Evolutionary conservation across 805 yeast genomes (phyloP).

Genomic region (Starmerella floricola): DNA sequence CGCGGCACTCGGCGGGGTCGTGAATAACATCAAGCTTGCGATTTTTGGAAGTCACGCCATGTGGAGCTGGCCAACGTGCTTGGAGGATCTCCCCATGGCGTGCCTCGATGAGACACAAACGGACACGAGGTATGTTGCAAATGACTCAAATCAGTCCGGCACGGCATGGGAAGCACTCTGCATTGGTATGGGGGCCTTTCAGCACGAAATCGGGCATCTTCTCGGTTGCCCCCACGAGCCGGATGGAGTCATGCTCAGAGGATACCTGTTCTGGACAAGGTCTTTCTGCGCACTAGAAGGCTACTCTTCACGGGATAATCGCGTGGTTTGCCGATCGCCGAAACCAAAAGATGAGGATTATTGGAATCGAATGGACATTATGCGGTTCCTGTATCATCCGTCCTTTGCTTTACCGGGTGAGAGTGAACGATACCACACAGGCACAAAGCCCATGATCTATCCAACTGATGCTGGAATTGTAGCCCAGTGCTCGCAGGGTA

Average conservation of each 20-base stretch:
- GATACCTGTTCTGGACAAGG: conserved; percentile 67
- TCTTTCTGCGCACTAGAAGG: conserved; percentile 67
- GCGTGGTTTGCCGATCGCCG: conserved; percentile 33
- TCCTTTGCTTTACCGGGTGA: conserved; percentile 54
- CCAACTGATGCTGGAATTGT: conserved; percentile 39
- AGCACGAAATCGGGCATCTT: conserved; percentile 90
- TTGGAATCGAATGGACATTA: conserved; percentile 74
- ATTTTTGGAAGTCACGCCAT: conserved; percentile 90
- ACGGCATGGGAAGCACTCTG: conserved; percentile 83
- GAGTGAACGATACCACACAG: conserved; percentile 20
- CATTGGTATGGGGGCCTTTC: conserved; percentile 80
- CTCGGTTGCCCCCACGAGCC: conserved; percentile 89
- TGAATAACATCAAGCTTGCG: conserved; percentile 56
- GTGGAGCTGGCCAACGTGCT: conserved; percentile 81
- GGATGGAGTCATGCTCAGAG: conserved; percentile 81
- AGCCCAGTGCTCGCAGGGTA: conserved; percentile 49
- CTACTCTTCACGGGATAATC: conserved; percentile 27
- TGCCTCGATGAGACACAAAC: conserved; percentile 63
- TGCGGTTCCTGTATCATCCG: conserved; percentile 71
- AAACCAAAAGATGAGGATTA: conserved; percentile 55
- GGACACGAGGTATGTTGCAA: conserved; percentile 64
- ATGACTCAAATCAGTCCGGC: conserved; percentile 75
- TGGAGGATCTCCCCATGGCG: conserved; percentile 55
- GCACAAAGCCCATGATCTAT: conserved; percentile 35
- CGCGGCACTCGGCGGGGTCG: conserved; percentile 91